A percentile compares a stretch with the other conserved stretches of the same genome.
Evolutionary conservation across 2,329 filamentous ascomycete genomes (phyloP).

Genomic region (Neofusicoccum cordaticola): DNA sequence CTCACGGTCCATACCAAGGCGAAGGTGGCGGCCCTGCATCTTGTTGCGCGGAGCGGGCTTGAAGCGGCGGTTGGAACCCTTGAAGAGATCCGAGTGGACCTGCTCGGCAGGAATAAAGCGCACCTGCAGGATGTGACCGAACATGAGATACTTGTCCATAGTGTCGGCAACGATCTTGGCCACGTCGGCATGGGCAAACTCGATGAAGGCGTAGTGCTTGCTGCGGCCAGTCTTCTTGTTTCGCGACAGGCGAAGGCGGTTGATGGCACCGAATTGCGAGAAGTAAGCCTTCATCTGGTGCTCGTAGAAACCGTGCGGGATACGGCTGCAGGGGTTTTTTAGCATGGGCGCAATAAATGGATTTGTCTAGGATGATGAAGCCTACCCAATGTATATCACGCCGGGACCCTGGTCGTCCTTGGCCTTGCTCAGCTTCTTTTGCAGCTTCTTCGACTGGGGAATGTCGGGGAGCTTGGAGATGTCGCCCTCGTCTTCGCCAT

Average conservation of each 20-base stretch:
- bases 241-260: conserved; percentile 75
- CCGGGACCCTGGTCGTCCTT: conserved; percentile 60
- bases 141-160: conserved; percentile 97
- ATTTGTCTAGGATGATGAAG: conserved; percentile 6
- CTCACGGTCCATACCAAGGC: conserved; percentile 68
- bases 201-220: conserved; percentile 93
- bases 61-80: conserved; percentile 86
- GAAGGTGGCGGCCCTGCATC: conserved; percentile 73
- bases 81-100: conserved; percentile 79
- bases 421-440: conserved; percentile 48
- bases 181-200: conserved; percentile 75
- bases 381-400: conserved; percentile 77
- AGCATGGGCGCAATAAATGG: background rate
- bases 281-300: conserved; percentile 93
- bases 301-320: conserved; percentile 96
- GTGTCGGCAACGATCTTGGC: conserved; percentile 90
- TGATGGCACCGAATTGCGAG: conserved; percentile 84
- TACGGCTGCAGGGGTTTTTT: conserved; percentile 51
- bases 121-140: conserved; percentile 89
- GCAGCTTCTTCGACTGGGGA: conserved; percentile 30
- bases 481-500: conserved; percentile 37
- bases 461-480: conserved; percentile 35
- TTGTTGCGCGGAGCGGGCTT: conserved; percentile 85
- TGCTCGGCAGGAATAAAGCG: conserved; percentile 73
- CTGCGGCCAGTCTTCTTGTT: conserved; percentile 88